Evolutionary conservation across 768 basidiomycete genomes (phyloP).

Genomic region (Collybia sordida): DNA sequence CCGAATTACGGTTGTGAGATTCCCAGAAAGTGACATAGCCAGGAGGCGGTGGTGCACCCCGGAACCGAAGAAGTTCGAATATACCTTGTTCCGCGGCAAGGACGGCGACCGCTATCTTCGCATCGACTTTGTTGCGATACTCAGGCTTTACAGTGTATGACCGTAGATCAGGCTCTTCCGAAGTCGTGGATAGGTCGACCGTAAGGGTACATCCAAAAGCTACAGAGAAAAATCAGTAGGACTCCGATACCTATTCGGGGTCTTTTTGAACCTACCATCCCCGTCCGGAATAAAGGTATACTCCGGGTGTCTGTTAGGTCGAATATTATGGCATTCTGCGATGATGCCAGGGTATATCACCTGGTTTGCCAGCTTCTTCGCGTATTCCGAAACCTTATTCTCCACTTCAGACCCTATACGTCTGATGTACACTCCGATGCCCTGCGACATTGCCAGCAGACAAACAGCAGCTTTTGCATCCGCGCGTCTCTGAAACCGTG

Average conservation of each 20-base stretch:
- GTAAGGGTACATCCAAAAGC: conserved; percentile 56
- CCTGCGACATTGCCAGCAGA: conserved; percentile 63
- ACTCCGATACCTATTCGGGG: neutral
- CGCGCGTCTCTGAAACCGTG: conserved; percentile 53
- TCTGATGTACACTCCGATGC: conserved; percentile 57
- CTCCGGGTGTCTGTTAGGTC: conserved; percentile 32
- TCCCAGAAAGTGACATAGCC: conserved; percentile 42
- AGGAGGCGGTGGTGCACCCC: conserved; percentile 38
- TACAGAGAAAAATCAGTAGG: conserved; percentile 18
- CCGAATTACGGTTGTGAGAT: conserved; percentile 23
- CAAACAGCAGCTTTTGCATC: conserved; percentile 74
- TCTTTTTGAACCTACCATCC: conserved; percentile 47
- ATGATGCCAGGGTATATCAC: conserved; percentile 44
- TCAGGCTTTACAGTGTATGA: conserved; percentile 46
- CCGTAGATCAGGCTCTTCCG: conserved; percentile 32
- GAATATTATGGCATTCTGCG: conserved; percentile 45
- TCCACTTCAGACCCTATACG: conserved; percentile 41
- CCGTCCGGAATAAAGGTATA: conserved; percentile 44
- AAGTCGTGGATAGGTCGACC: conserved; percentile 35
- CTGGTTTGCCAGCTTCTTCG: conserved; percentile 43
- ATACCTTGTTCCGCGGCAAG: conserved; percentile 54
- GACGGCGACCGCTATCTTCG: conserved; percentile 55
- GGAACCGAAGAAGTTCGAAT: conserved; percentile 61
- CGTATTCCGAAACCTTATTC: conserved; percentile 41
- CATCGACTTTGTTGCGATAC: conserved; percentile 60